phyloP scores from a whole-genome alignment of 1,139 yeast genomes.

The Tardiomyces digboiensis region DNA sequence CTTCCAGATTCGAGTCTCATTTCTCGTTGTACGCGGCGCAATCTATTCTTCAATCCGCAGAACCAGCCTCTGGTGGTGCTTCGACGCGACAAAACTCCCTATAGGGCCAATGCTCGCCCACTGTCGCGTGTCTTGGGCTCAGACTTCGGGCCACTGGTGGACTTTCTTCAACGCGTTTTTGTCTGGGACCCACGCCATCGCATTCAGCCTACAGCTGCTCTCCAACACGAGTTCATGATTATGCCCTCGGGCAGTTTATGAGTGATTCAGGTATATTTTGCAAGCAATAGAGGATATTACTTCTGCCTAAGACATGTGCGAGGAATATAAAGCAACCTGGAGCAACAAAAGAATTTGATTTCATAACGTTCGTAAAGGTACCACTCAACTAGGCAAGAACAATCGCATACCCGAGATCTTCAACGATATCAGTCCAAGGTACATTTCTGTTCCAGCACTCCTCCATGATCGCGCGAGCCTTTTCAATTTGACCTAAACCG shows the following conservation, averaged over 20 bases:
- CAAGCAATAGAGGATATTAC: too few relatives aligned
- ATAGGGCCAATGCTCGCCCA: constrained; percentile 12
- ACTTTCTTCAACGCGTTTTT: constrained; percentile 39
- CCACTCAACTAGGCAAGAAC: constrained; percentile 20
- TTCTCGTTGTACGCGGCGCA: constrained; percentile 27
- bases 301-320: too few relatives aligned
- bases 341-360: neutral
- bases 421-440: constrained; percentile 23
- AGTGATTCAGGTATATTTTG: neutral
- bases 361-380: neutral
- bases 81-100: constrained; percentile 22
- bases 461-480: constrained; percentile 36
- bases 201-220: constrained; percentile 70
- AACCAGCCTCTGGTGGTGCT: constrained; percentile 31
- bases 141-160: constrained; percentile 40
- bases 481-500: constrained; percentile 39
- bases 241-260: neutral
- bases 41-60: constrained; percentile 32
- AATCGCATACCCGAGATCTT: constrained; percentile 18
- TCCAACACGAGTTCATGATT: constrained; percentile 58
- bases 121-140: constrained; percentile 16
- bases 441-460: constrained; percentile 36
- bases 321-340: too few relatives aligned
- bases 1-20: constrained; percentile 40
- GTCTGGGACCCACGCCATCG: constrained; percentile 56